Evolutionary conservation across 2,329 filamentous ascomycete species (phyloP), one percentile per base, ranked within the genome.

Genomic region (Colletotrichum orchidophilum): DNA sequence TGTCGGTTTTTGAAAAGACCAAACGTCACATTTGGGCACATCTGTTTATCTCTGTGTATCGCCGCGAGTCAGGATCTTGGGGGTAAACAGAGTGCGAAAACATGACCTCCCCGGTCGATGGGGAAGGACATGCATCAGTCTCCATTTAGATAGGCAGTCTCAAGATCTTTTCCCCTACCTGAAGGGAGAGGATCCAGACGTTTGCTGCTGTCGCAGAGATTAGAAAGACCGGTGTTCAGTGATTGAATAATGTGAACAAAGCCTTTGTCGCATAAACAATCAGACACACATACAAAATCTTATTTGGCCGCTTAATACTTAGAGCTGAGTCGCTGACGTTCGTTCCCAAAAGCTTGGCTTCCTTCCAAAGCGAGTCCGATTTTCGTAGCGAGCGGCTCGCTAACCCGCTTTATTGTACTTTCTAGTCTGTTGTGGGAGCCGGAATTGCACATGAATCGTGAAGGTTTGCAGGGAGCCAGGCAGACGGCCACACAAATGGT

Each of bases 11-110:
- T 52, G 11, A 59, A 39, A 26, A 26, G 52, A 13, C 9, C 6
- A 5, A 11, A 18, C 24, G 3, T 11, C 13, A 27, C 15, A 53
- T 33, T 49, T 35, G 58, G 33, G 12, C 26, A 27, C 24, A 24
- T 50, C 21, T 54, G 58, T 42, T 68, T 68, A 71, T 71, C 58
- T 39, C 3, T 35, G n/a, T 13, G 39, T 27, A 18, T 27, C 54
- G 70, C 57, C 35, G 39, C 66, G 70, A 70, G 70, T 70, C 66
- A 72, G 55, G 49, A 7, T 31, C 29, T n/a, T 11, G 59, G 50
- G 50, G 31, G 35, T 27, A 15, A 29, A 46, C 26, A 13, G 29
- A 35, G 29, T 42, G 21, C 33, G 2, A 27, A 24, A 49, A 58
- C 65, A 70, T 72, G 66, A 21, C 60, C 53, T 61, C 35, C 66